Base-by-base conservation (phyloP, 176 grass and related monocot genomes). In the Oryza glaberrima region DNA sequence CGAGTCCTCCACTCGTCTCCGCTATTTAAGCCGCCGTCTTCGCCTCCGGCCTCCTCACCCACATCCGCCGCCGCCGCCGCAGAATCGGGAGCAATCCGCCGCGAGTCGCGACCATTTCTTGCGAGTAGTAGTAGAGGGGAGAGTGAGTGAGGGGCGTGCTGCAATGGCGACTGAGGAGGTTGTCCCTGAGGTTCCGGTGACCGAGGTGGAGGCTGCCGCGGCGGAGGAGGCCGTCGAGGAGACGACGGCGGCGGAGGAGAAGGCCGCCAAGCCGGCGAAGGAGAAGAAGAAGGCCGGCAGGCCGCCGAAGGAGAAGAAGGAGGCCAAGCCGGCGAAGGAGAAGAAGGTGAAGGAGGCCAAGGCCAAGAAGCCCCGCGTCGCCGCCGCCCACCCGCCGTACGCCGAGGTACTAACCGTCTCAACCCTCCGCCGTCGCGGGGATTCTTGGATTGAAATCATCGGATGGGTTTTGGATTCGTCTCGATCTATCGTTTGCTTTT, bases 371-470 rank as follows among this genome's bases (percentile, higher is more conserved):
- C 54, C 92, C 25, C 78, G 86, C 17, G 70, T 69, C 0, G 13
- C 85, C 20, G 63, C 83, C n/a, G 75, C 82, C 0, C 95, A 98
- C 49, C 96, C 93, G 8, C 84, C 93, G 2, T 98, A 98, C 46
- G 82, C 90, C 15, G 91, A 92, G 96, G 96, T 95, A 58, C 0
- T 38, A 38, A 38, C 54, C 4, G 19, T 58, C 54, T 17, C 5
- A n/a, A 8, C 19, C 54, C 54, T 58, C 7, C 19, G 19, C 19
- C 7, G 16, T 9, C 0, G 1, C 9, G 1, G 19, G 54, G 54
- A 58, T 58, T 58, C 17, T 58, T 16, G 0, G 34, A 9, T n/a
- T 23, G 11, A 7, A 7, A 5, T 48, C 28, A 49, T 36, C 11
- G 5, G 17, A 17, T 79, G 17, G 16, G 17, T 40, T 17, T 81